A percentile compares a stretch with the other conserved stretches of the same genome.
Evolutionary conservation across 139 green algal species (phyloP).

Genomic region (Nannochloris sp.): DNA sequence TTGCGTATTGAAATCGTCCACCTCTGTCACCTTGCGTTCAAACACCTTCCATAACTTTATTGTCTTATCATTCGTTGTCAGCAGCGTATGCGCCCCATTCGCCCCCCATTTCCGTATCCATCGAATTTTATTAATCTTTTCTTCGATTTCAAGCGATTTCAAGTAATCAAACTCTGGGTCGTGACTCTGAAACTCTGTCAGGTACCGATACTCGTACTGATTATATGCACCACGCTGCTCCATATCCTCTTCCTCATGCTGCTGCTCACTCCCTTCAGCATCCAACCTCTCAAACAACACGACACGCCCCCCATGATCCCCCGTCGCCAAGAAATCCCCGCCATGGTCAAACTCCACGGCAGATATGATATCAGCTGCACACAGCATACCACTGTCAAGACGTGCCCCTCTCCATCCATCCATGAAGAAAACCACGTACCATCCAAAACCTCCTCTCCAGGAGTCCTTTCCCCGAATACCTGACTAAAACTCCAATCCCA

Average conservation of each 20-base stretch:
- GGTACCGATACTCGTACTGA: slow-evolving; percentile 83
- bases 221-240: slow-evolving; percentile 18
- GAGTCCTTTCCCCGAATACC: slow-evolving; percentile 90
- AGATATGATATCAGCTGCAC: slow-evolving; percentile 96
- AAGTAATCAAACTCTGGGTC: slow-evolving; percentile 99
- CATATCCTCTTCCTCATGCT: neutral
- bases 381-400: neutral
- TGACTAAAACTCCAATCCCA: slow-evolving; percentile 90
- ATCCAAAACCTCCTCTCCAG: slow-evolving; percentile 92
- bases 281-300: slow-evolving; percentile 87
- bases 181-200: slow-evolving; percentile 98
- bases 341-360: slow-evolving; percentile 92
- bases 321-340: slow-evolving; percentile 89
- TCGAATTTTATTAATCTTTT: slow-evolving; percentile 98
- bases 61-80: slow-evolving; percentile 97
- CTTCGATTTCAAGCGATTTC: slow-evolving; percentile 97
- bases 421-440: slow-evolving; percentile 37
- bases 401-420: neutral
- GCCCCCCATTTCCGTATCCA: slow-evolving; percentile 55
- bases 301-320: slow-evolving; percentile 89
- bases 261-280: neutral
- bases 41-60: slow-evolving; percentile 98
- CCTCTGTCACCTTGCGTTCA: slow-evolving; percentile 69
- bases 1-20: slow-evolving; percentile 76
- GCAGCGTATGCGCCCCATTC: neutral